A percentile compares a stretch with the other conserved stretches of the same genome.
These are phyloP conservation scores for Globisporangium perplexum DNA, from an alignment of 352 stramenopile species.

Conservation along the genomic window DNA sequence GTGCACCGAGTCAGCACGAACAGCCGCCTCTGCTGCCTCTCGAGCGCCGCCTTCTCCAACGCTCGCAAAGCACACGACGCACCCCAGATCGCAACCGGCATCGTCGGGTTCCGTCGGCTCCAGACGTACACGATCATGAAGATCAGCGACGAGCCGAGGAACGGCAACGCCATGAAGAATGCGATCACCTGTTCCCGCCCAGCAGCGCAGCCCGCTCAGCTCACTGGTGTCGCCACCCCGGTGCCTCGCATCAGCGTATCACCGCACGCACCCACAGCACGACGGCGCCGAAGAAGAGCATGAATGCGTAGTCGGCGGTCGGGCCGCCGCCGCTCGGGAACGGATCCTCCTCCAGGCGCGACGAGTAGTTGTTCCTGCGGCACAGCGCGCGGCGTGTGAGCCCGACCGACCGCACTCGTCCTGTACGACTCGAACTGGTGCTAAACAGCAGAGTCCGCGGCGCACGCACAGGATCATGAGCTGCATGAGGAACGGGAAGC, in stretches of 20 bases:
- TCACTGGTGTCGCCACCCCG: no score
- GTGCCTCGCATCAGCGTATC: neutral
- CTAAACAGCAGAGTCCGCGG: no score
- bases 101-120: constrained; percentile 82
- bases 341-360: constrained; percentile 76
- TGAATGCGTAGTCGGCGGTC: constrained; percentile 87
- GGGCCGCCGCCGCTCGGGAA: constrained; percentile 75
- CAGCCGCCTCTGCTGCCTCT: no score
- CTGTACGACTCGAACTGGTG: no score
- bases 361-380: constrained; percentile 74
- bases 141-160: constrained; percentile 81
- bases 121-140: constrained; percentile 92
- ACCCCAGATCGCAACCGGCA: constrained; percentile 82
- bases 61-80: neutral
- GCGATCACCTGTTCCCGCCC: constrained; percentile 48
- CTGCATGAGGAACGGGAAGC: constrained; percentile 89
- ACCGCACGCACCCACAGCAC: constrained; percentile 60
- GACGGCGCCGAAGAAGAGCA: constrained; percentile 79
- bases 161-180: constrained; percentile 81
- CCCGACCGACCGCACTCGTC: no score
- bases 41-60: no score
- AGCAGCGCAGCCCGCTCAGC: no score
- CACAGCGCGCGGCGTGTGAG: neutral
- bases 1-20: no score
- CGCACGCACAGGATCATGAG: constrained; percentile 82